phyloP scores from a whole-genome alignment of 371 early-diverging fungal species.

The Basidiobolus meristosporus region DNA sequence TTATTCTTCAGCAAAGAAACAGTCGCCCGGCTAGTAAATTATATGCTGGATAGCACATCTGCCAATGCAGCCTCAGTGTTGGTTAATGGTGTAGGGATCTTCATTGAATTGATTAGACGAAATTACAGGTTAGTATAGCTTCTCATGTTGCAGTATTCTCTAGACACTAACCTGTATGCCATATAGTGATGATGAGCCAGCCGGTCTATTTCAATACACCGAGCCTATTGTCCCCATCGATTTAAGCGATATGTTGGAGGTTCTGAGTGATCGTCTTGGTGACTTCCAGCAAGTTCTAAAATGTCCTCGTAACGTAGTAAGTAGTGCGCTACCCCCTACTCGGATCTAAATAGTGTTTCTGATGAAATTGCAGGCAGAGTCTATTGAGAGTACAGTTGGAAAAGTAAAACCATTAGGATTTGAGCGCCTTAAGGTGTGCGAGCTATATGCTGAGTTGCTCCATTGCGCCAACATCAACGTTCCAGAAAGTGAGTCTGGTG shows the following conservation, averaged over 20 bases:
- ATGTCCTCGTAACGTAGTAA: conserved; percentile 32
- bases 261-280: conserved; percentile 42
- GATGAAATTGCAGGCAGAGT: conserved; percentile 14
- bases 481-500: no score
- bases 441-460: conserved; percentile 86
- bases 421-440: conserved; percentile 82
- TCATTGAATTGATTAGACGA: conserved; percentile 88
- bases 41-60: conserved; percentile 66
- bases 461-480: conserved; percentile 70
- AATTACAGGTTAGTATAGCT: conserved; percentile 55
- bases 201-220: no score
- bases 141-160: no score
- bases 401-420: conserved; percentile 65
- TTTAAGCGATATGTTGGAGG: conserved; percentile 60
- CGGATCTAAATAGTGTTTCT: no score
- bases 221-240: no score
- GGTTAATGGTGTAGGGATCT: conserved; percentile 77
- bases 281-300: conserved; percentile 40
- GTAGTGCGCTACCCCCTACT: no score
- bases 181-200: no score
- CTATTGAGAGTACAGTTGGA: conserved; percentile 42
- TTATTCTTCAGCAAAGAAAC: conserved; percentile 27
- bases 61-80: conserved; percentile 65
- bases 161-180: no score
- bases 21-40: conserved; percentile 50